Evolutionary conservation across 2,329 filamentous ascomycete species (phyloP).

Genomic region (Calonectria pauciramosa): DNA sequence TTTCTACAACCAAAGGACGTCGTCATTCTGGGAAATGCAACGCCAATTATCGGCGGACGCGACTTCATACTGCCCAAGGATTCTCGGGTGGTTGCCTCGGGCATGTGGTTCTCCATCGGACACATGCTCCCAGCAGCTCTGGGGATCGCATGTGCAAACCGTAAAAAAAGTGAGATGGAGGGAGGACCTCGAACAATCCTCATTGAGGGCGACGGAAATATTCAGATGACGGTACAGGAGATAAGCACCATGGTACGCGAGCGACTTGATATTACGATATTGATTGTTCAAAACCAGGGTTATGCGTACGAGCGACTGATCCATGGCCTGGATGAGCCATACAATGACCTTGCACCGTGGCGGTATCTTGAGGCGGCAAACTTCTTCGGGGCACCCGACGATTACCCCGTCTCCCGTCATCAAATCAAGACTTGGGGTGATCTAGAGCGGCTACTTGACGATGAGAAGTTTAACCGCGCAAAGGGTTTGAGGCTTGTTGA

Average conservation of each 20-base stretch:
- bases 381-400: not conserved
- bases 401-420: not conserved
- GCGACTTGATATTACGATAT: not conserved
- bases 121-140: not conserved
- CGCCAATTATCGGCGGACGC: not conserved
- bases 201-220: not conserved
- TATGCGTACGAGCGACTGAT: not conserved
- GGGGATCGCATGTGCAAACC: not conserved
- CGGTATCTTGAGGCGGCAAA: not conserved
- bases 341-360: not conserved
- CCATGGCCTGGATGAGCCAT: not conserved
- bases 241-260: not conserved
- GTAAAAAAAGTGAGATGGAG: not conserved
- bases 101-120: constrained; percentile 1
- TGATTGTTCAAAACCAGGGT: not conserved
- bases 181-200: not conserved
- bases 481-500: not conserved
- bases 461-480: not conserved
- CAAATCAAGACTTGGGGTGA: not conserved
- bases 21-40: not conserved
- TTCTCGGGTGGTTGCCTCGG: not conserved
- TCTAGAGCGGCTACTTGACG: not conserved
- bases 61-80: not conserved
- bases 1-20: not conserved
- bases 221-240: not conserved